These are phyloP conservation scores for Salix viminalis DNA, from an alignment of 345 rosid genomes.

Conservation along the genomic window DNA sequence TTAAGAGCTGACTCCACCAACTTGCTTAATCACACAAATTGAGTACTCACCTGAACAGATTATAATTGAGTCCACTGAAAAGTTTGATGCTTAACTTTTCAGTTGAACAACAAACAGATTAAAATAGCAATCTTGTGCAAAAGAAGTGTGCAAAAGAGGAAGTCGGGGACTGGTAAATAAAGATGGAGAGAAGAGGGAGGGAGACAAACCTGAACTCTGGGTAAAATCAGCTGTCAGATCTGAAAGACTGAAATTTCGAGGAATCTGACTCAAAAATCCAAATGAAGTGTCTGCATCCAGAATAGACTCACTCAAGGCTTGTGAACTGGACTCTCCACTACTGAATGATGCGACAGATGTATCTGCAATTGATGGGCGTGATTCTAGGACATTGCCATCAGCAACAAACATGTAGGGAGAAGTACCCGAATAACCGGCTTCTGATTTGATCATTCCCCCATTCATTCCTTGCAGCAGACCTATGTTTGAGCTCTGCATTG, in stretches of 20 bases:
- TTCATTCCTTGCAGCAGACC: conserved; percentile 74
- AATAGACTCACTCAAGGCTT: conserved; percentile 59
- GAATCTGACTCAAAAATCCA: conserved; percentile 76
- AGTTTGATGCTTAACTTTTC: neutral
- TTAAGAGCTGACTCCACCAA: neutral
- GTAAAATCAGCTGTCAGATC: conserved; percentile 86
- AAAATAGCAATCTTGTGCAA: neutral
- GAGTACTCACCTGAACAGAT: neutral
- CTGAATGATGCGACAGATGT: conserved; percentile 68
- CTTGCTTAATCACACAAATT: neutral
- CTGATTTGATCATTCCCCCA: conserved; percentile 79
- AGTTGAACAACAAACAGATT: neutral
- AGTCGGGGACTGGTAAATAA: no score
- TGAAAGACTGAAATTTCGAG: conserved; percentile 85
- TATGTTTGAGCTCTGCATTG: conserved; percentile 63
- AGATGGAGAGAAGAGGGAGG: neutral
- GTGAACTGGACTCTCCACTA: conserved; percentile 68
- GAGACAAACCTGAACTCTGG: conserved; percentile 77
- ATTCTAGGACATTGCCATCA: conserved; percentile 59
- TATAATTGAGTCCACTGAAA: neutral
- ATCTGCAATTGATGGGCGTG: conserved; percentile 62
- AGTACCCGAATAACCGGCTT: conserved; percentile 60
- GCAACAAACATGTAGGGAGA: conserved; percentile 66
- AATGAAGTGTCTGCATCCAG: conserved; percentile 67
- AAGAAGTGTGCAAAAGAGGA: neutral